These are phyloP conservation scores for Raffaelea ambrosiae DNA, from an alignment of 2,329 filamentous ascomycete species.

Conservation along the genomic window DNA sequence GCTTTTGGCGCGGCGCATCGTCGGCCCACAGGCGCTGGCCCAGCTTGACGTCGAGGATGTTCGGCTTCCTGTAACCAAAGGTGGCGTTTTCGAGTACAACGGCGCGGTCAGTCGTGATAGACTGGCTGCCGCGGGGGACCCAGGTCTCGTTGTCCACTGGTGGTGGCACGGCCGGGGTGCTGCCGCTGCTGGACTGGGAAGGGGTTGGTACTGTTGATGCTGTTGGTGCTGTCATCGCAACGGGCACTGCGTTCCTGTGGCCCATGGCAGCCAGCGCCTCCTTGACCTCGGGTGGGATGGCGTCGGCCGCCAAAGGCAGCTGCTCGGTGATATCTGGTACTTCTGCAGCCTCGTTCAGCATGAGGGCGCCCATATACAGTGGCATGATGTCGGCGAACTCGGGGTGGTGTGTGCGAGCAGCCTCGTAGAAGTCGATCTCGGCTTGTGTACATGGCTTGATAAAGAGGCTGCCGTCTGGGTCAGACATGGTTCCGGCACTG, in stretches of 20 bases:
- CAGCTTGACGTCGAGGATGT: conserved; percentile 89
- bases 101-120: conserved; percentile 68
- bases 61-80: conserved; percentile 71
- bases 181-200: not conserved
- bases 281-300: conserved; percentile 32
- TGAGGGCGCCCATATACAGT: conserved; percentile 70
- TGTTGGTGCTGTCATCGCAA: not conserved
- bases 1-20: conserved; percentile 51
- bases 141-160: conserved; percentile 25
- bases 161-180: not conserved
- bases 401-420: conserved; percentile 54
- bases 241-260: conserved; percentile 3
- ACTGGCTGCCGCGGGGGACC: conserved; percentile 41
- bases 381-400: conserved; percentile 77
- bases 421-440: conserved; percentile 87
- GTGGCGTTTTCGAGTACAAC: conserved; percentile 82
- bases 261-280: conserved; percentile 22
- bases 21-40: conserved; percentile 83
- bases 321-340: conserved; percentile 39
- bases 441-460: conserved; percentile 86
- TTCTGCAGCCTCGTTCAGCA: conserved; percentile 50
- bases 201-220: not conserved
- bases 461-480: conserved; percentile 73
- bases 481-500: conserved; percentile 85
- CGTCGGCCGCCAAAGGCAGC: conserved; percentile 33